Percentiles rank a stretch among this genome's conserved stretches.
Evolutionary conservation across 2,329 filamentous ascomycete species (phyloP).

Genomic region (Colletotrichum sp.): DNA sequence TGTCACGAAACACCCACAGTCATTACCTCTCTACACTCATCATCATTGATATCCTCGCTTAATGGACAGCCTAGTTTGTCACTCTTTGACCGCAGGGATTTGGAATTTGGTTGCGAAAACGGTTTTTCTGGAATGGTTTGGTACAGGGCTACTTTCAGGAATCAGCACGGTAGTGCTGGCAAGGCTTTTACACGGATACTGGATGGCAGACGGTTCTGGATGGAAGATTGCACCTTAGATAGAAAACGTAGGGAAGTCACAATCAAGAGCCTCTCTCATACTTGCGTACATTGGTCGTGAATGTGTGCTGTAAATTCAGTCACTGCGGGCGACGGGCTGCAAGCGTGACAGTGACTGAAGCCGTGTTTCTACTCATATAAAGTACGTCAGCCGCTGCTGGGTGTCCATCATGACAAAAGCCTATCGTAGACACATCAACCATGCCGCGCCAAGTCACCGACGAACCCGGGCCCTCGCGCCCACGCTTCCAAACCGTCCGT

Average conservation of each 20-base stretch:
- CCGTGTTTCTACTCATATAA: background rate
- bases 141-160: background rate
- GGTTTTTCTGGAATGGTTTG: background rate
- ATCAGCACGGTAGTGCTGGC: background rate
- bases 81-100: background rate
- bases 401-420: background rate
- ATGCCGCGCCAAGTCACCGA: background rate
- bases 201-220: background rate
- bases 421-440: background rate
- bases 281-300: background rate
- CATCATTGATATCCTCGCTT: background rate
- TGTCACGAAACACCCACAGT: background rate
- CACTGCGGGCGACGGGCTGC: fast-evolving
- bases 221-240: background rate
- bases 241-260: background rate
- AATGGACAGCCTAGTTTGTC: constrained; percentile 11
- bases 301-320: background rate
- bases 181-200: background rate
- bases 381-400: fast-evolving
- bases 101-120: background rate
- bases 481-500: background rate
- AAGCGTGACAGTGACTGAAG: fast-evolving
- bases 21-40: background rate
- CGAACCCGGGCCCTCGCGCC: background rate
- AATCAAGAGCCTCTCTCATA: background rate